Evolutionary conservation across 139 green algal genomes (phyloP), one percentile per base, ranked within the genome.

Genomic region (Chlorella vulgaris): DNA sequence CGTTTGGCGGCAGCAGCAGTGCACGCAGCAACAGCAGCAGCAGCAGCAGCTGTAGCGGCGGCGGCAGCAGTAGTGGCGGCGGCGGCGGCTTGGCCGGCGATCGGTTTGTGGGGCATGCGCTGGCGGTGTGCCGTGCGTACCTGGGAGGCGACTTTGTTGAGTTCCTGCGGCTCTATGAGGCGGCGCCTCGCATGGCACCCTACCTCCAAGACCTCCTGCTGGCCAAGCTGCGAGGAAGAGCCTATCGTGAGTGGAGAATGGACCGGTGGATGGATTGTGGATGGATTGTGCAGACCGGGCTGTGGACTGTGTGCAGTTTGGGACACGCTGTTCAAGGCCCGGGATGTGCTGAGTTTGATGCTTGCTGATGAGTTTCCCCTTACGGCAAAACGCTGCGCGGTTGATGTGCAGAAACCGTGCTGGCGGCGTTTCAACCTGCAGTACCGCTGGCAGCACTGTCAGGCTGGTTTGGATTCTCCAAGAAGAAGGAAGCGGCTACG

Each of bases 121-220:
- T 93, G 67, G 43, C 40, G 1, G 78, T 82, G 0, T 70, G 65
- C 21, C 84, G 86, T 35, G 8, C 40, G 2, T 31, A 47, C 74
- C 76, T 83, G 79, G 68, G 60, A 33, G 71, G 83, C 42, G 73
- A 86, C 63, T 89, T 87, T 69, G 38, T 69, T 0, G 36, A 43
- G 8, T 93, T 93, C 79, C 38, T 91, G 58, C 29, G 50, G 26
- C 84, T 92, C 62, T 94, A 94, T 75, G 81, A 71, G 13, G 47
- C 24, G 8, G 89, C 90, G 2, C 89, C 87, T 0, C 85, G 90
- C 71, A 94, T 94, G 91, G 77, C 84, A 8, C 89, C 91, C 0
- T 94, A 94, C 71, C 73, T 94, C 1, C 91, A 94, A 86, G 91
- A 93, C 74, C 28, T 76, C 4, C 70, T 93, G 53, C 71, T 93